Evolutionary conservation across 225 moss, liverwort and hornwort species (phyloP), one percentile per base, ranked within the genome.

Genomic region (Straminergon stramineum): DNA sequence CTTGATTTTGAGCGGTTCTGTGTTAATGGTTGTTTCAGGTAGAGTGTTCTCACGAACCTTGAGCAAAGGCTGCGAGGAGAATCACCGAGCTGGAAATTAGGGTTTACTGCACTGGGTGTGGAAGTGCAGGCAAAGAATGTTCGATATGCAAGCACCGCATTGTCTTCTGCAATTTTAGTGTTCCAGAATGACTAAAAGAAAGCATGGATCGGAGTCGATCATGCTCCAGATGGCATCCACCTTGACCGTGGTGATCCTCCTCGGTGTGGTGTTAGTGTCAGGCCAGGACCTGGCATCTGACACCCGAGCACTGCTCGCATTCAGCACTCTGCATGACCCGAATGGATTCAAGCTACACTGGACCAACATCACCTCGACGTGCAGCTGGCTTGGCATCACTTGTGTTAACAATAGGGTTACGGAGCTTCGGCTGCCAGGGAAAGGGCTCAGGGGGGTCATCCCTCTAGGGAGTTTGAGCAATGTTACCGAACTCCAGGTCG

Each of bases 401-500:
- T 94, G 94, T 58, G 37, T 64, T 31, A 88, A 86, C 28, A 65
- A 86, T 34, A 86, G 94, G 83, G 93, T 94, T 58, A 89, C 89
- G 15, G 90, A 91, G 39, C 57, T 94, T 24, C 90, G 94, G 10
- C 60, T 94, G 37, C 94, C 94, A 35, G 91, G 93, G 15, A 89
- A 89, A 84, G 91, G 91, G 13, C 80, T 94, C 19, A 58, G 83
- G 51, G 94, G 94, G 21, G 20, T 80, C 68, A 89, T 94, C 9
- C 94, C 93, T n/a, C 58, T 86, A 5, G 87, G 90, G 27, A 94
- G 92, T 71, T 85, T 99, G 90, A 95, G 98, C 65, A 75, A 82
- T 41, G 90, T 97, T 20, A 89, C 93, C 31, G 92, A 96, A 85
- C 92, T 99, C 51, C 93, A 95, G 73, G 93, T 94, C 5, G 91